Evolutionary conservation across 1,139 yeast species (phyloP), one percentile per base, ranked within the genome.

Genomic region (Meyerozyma smithsonii): DNA sequence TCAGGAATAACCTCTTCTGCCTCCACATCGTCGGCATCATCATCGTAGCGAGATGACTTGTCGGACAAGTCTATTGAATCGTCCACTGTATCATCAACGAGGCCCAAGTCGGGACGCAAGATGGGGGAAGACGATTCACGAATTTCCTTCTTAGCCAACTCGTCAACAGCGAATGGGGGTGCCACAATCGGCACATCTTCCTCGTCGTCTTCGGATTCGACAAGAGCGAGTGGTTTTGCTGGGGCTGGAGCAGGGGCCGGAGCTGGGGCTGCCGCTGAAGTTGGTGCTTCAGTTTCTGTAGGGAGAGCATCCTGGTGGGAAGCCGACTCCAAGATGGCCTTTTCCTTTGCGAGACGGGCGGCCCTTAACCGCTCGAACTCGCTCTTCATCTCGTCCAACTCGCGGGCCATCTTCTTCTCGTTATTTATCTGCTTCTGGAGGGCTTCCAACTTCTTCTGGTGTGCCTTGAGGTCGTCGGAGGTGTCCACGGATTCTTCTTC

Each of bases 281-380:
- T n/a, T n/a, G n/a, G n/a, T n/a, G n/a, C n/a, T n/a, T n/a, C n/a
- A n/a, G n/a, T n/a, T n/a, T n/a, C n/a, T n/a, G n/a, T n/a, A n/a
- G n/a, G n/a, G n/a, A n/a, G n/a, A n/a, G n/a, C n/a, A n/a, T n/a
- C n/a, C n/a, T n/a, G n/a, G n/a, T n/a, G n/a, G n/a, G n/a, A n/a
- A n/a, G 25, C 26, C 12, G 20, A 11, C 10, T 12, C 38, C 18
- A 16, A 28, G 10, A 19, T 19, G 7, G 40, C 45, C 46, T 55
- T 51, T 30, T 55, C 53, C 28, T 49, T 46, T 36, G 46, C 46
- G 24, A 47, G 36, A 17, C 51, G 46, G 40, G 54, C 50, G 35
- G 47, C 50, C 44, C 56, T 51, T 43, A 64, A 55, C 24, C 54
- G 48, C 44, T 65, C 67, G 45, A 58, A 65, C 41, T 66, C 66